Percentiles rank a stretch among this genome's conserved stretches.
Conservation (phyloP, 768 basidiomycete genomes). For the Boletales sp. region DNA sequence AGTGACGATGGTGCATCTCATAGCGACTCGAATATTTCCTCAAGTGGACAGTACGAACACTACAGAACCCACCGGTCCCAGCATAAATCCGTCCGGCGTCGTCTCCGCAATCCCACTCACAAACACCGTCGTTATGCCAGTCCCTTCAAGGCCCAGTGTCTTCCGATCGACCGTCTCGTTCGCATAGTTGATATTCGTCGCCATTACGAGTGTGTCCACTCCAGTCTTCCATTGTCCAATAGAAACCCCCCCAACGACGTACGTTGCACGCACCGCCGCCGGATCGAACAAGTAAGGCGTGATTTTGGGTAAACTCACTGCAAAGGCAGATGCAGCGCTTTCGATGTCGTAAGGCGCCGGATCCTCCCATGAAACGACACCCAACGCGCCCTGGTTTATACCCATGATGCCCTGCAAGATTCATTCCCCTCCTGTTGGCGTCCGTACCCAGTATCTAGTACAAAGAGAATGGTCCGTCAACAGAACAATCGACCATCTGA, state of each 20-base stretch:
- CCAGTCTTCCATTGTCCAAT: constrained; percentile 49
- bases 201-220: constrained; percentile 43
- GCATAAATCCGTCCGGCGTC: constrained; percentile 4
- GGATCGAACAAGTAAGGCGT: constrained; percentile 46
- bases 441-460: constrained; percentile 55
- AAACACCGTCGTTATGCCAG: constrained; percentile 1
- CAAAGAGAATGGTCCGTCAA: neutral
- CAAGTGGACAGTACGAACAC: constrained; percentile 10
- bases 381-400: constrained; percentile 68
- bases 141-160: constrained; percentile 23
- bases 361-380: constrained; percentile 49
- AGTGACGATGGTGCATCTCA: too few relatives aligned
- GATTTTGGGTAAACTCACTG: constrained; percentile 42
- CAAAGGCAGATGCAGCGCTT: constrained; percentile 46
- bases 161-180: constrained; percentile 30
- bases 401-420: constrained; percentile 63
- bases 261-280: constrained; percentile 35
- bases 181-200: constrained; percentile 47
- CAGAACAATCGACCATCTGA: neutral
- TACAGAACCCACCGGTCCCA: constrained; percentile 24
- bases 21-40: too few relatives aligned
- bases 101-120: constrained; percentile 13
- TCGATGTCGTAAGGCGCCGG: constrained; percentile 54
- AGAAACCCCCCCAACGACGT: constrained; percentile 41
- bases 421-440: constrained; percentile 68